Percentiles rank a stretch among this genome's conserved stretches.
phyloP scores from a whole-genome alignment of 345 rosid species.

The Cardiospermum halicacabum region DNA sequence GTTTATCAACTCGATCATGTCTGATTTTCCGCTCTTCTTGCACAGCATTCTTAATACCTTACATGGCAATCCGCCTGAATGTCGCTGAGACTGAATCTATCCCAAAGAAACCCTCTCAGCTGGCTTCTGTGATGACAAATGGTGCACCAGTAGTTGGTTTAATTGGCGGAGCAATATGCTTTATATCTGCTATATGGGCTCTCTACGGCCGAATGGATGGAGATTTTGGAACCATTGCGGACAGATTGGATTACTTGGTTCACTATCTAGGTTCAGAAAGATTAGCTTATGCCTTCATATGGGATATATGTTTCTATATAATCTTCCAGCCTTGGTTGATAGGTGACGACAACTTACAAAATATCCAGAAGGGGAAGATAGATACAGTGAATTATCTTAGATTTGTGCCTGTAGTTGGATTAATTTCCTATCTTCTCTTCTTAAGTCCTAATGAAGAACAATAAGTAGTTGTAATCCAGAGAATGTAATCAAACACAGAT shows the following conservation, averaged over 20 bases:
- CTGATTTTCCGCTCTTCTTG: background rate
- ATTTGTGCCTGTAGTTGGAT: constrained; percentile 80
- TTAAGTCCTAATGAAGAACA: constrained; percentile 44
- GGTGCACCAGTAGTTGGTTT: constrained; percentile 73
- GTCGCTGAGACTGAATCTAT: constrained; percentile 32
- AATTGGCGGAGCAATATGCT: constrained; percentile 65
- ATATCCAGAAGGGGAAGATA: constrained; percentile 48
- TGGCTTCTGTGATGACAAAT: constrained; percentile 61
- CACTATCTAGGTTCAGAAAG: constrained; percentile 82
- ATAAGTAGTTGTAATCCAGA: background rate
- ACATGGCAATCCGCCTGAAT: constrained; percentile 83
- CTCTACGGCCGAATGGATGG: constrained; percentile 66
- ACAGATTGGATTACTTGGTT: constrained; percentile 62
- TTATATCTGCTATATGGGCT: constrained; percentile 66
- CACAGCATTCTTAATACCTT: constrained; percentile 85
- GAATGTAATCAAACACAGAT: background rate
- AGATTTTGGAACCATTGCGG: constrained; percentile 51
- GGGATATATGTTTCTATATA: constrained; percentile 80
- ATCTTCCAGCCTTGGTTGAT: constrained; percentile 97
- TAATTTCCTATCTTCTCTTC: constrained; percentile 59
- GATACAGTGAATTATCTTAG: constrained; percentile 53
- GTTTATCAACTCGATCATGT: background rate
- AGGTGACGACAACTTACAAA: constrained; percentile 73
- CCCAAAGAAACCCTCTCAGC: constrained; percentile 47
- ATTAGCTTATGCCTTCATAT: constrained; percentile 81